phyloP scores from a whole-genome alignment of 176 grass and related monocot species.

The Echinochloa phyllopogon region DNA sequence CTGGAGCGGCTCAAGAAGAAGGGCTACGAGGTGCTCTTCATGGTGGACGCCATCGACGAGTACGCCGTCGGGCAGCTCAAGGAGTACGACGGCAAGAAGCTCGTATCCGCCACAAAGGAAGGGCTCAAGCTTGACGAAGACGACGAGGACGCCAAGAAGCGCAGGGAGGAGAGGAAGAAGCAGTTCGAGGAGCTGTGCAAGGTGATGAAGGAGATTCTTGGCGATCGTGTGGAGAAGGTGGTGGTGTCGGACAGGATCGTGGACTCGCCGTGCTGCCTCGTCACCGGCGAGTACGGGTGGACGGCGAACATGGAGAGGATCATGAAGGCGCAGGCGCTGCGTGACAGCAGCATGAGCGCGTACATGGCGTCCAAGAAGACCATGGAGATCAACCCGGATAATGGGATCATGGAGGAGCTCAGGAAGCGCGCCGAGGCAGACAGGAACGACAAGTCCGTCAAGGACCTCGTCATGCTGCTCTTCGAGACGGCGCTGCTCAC shows the following conservation, averaged over 20 bases:
- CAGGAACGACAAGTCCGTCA: constrained; percentile 50
- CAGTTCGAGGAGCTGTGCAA: constrained; percentile 56
- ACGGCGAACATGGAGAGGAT: constrained; percentile 63
- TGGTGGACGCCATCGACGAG: constrained; percentile 78
- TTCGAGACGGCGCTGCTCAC: constrained; percentile 65
- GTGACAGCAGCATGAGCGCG: constrained; percentile 51
- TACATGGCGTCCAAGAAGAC: constrained; percentile 74
- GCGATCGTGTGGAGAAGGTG: constrained; percentile 56
- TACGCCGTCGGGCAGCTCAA: constrained; percentile 65
- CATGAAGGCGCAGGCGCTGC: constrained; percentile 62
- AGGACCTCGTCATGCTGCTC: constrained; percentile 46
- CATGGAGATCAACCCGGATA: constrained; percentile 69
- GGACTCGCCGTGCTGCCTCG: constrained; percentile 57
- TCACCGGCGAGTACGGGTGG: constrained; percentile 61
- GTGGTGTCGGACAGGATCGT: constrained; percentile 60
- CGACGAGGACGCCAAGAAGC: constrained; percentile 51
- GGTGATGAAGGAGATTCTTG: constrained; percentile 58
- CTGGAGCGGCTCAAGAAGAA: constrained; percentile 63
- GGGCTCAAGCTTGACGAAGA: constrained; percentile 58
- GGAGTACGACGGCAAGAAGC: constrained; percentile 82
- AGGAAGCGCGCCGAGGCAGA: constrained; percentile 51
- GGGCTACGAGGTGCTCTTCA: constrained; percentile 78
- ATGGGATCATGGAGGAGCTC: constrained; percentile 68
- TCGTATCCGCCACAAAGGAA: constrained; percentile 58
- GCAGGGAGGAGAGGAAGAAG: constrained; percentile 38